These are phyloP conservation scores for Colletotrichum coccodes DNA, from an alignment of 2,329 filamentous ascomycete genomes.

Conservation along the genomic window DNA sequence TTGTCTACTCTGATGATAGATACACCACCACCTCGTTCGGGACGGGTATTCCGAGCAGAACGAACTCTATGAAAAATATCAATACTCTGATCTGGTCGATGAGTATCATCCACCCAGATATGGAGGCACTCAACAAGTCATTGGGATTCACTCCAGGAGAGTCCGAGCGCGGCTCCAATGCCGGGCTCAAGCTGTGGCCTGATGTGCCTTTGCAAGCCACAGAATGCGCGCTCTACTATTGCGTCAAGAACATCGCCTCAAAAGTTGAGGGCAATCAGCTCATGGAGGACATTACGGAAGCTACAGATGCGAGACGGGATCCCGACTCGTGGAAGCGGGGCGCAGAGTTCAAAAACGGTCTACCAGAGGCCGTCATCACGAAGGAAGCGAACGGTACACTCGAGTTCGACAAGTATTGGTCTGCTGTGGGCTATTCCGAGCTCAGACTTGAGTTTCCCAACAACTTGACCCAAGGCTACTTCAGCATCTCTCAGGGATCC, in stretches of 20 bases:
- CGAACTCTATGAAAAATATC: conserved; percentile 9
- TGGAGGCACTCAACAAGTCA: background rate
- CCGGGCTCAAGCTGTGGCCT: background rate
- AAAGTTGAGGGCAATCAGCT: background rate
- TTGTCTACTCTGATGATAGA: background rate
- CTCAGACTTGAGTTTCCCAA: background rate
- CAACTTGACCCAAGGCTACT: background rate
- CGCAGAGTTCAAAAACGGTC: background rate
- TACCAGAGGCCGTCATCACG: background rate
- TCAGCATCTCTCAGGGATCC: background rate
- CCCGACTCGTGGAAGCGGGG: background rate
- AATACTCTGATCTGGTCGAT: conserved; percentile 15
- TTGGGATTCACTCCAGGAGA: background rate
- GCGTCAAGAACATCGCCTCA: background rate
- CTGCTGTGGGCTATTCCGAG: background rate
- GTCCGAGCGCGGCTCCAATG: background rate
- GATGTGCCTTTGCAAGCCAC: conserved; percentile 1
- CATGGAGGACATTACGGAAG: background rate
- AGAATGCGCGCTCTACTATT: conserved; percentile 20
- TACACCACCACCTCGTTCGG: conserved; percentile 2
- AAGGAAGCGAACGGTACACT: background rate
- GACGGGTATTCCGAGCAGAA: conserved; percentile 2
- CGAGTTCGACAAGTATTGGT: conserved; percentile 10
- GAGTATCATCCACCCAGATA: conserved; percentile 10
- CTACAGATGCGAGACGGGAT: background rate